Percentiles rank a stretch among this genome's conserved stretches.
Evolutionary conservation across 495 filamentous ascomycete genomes (phyloP).

Genomic region (Neurospora sp.): DNA sequence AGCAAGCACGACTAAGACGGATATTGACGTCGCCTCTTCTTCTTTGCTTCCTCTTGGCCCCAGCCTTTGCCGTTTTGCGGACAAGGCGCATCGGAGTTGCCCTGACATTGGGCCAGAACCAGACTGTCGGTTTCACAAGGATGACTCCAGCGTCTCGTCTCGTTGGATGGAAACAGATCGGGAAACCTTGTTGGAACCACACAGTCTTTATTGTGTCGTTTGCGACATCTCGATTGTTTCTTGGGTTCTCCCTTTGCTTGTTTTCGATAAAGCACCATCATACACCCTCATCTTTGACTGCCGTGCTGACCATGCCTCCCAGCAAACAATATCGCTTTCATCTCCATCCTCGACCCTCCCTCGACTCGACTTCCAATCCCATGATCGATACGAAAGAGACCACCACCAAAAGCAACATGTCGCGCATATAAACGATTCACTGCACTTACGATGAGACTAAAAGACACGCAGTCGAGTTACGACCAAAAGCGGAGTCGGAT

Average conservation of each 20-base stretch:
- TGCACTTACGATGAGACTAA: background rate
- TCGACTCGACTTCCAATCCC: background rate
- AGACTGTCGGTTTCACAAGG: conserved; percentile 8
- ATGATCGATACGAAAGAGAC: background rate
- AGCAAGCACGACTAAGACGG: background rate
- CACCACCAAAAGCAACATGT: background rate
- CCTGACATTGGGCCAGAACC: background rate
- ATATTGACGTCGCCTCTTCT: background rate
- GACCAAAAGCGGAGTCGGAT: background rate
- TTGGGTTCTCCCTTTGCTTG: background rate
- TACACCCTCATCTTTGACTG: background rate
- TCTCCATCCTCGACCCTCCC: background rate
- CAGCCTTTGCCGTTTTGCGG: background rate
- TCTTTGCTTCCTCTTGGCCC: background rate
- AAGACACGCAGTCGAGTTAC: background rate
- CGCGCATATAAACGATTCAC: background rate
- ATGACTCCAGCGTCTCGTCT: background rate
- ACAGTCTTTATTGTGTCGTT: background rate
- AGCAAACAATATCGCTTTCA: background rate
- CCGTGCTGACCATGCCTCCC: background rate
- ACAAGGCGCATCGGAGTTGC: background rate
- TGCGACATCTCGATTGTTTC: background rate
- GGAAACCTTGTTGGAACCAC: background rate
- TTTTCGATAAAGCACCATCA: background rate
- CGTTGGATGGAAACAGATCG: conserved; percentile 5